Conservation (phyloP, 805 yeast genomes). For the Saccharomyces paradoxus region DNA sequence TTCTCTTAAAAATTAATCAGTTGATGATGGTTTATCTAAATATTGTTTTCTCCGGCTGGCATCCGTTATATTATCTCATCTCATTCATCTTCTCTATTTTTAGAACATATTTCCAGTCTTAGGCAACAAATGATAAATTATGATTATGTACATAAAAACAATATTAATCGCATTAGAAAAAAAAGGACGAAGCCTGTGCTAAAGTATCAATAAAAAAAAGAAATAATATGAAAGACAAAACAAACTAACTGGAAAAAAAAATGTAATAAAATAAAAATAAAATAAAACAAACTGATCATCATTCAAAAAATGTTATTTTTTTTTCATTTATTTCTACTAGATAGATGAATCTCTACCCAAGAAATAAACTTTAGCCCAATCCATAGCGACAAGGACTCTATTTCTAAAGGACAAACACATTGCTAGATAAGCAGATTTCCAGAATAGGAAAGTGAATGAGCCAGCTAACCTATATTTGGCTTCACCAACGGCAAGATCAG, state of each 20-base stretch:
- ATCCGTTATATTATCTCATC: no score
- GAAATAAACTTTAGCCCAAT: slow-evolving; percentile 80
- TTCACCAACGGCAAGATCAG: slow-evolving; percentile 74
- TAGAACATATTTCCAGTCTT: neutral
- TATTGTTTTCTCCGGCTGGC: no score
- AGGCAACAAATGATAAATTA: neutral
- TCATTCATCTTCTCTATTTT: neutral
- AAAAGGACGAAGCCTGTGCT: neutral
- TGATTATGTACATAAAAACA: neutral
- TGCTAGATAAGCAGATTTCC: slow-evolving; percentile 90
- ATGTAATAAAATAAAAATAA: neutral
- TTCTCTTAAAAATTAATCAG: neutral
- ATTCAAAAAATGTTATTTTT: neutral
- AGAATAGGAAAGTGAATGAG: slow-evolving; percentile 77
- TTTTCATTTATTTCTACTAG: slow-evolving; percentile 4
- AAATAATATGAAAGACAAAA: neutral
- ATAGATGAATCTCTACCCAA: slow-evolving; percentile 78
- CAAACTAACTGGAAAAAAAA: neutral
- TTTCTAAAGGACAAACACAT: slow-evolving; percentile 88
- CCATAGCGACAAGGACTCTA: slow-evolving; percentile 75
- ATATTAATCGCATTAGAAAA: neutral
- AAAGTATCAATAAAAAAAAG: neutral
- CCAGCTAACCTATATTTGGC: slow-evolving; percentile 78
- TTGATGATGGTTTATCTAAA: neutral
- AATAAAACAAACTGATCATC: neutral